Percentiles rank a stretch among this genome's conserved stretches.
These are phyloP conservation scores for Beauveria rudraprayagi DNA, from an alignment of 2,329 filamentous ascomycete species.

Conservation along the genomic window DNA sequence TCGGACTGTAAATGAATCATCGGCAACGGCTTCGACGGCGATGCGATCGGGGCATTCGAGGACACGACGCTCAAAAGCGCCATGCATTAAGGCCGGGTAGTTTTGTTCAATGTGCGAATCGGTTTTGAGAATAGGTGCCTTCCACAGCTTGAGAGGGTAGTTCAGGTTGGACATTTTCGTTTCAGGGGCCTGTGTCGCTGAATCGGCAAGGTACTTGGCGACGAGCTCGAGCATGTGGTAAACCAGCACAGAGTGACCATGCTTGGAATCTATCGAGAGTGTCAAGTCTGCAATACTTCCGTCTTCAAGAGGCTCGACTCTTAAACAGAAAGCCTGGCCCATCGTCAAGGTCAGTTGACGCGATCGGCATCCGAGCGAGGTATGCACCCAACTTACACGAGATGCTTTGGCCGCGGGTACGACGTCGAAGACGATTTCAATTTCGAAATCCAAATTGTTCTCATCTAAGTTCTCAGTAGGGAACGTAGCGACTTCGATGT, in stretches of 20 bases:
- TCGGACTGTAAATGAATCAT: conserved; percentile 8
- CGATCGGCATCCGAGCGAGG: not conserved
- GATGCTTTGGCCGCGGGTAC: not conserved
- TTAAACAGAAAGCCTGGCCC: not conserved
- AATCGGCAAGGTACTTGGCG: conserved; percentile 5
- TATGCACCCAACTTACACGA: not conserved
- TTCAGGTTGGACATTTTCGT: conserved; percentile 6
- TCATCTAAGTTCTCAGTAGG: not conserved
- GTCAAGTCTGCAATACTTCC: not conserved
- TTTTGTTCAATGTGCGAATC: conserved; percentile 2
- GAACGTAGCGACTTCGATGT: conserved; percentile 5
- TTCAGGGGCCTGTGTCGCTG: not conserved
- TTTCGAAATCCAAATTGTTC: not conserved
- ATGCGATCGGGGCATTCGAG: conserved; percentile 5
- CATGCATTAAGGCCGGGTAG: conserved; percentile 7
- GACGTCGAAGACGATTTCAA: not conserved
- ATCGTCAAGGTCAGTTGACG: not conserved
- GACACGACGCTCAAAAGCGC: conserved; percentile 7
- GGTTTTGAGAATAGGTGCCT: conserved; percentile 5
- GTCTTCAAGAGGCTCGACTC: not conserved
- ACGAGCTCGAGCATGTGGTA: conserved; percentile 3
- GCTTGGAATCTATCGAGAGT: not conserved
- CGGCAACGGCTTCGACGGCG: conserved; percentile 7
- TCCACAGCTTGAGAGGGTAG: conserved; percentile 5
- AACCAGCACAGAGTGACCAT: conserved; percentile 1